These are phyloP conservation scores for Solanum infundibuliforme DNA, from an alignment of 257 asterid species.

Conservation along the genomic window DNA sequence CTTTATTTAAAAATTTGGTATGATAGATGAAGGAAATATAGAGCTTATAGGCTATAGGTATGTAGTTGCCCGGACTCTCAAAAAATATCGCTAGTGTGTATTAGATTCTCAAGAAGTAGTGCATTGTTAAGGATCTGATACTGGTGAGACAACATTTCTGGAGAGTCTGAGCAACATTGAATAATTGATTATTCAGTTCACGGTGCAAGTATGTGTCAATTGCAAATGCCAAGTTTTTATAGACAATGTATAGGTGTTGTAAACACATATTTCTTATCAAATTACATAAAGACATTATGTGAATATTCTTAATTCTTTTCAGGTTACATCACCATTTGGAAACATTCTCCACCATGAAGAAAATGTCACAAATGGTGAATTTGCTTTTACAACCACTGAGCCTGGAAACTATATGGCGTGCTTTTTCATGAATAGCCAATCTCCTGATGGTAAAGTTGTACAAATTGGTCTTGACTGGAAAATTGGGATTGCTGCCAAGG, in stretches of 20 bases:
- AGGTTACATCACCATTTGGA: slow-evolving; percentile 89
- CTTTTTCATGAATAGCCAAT: slow-evolving; percentile 32
- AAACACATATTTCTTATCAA: neutral
- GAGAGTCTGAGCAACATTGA: neutral
- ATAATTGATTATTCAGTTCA: too few species aligned
- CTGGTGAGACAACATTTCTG: neutral
- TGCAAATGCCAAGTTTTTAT: neutral
- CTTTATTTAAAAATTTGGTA: neutral
- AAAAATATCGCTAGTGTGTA: too few species aligned
- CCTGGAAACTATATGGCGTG: slow-evolving; percentile 68
- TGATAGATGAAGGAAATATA: neutral
- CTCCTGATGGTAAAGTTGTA: slow-evolving; percentile 30
- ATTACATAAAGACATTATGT: neutral
- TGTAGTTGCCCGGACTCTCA: too few species aligned
- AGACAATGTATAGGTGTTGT: neutral
- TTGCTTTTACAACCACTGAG: slow-evolving; percentile 74
- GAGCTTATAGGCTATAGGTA: neutral
- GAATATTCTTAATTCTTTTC: neutral
- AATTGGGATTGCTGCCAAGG: slow-evolving; percentile 72
- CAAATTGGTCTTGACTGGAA: slow-evolving; percentile 76
- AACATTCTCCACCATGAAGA: slow-evolving; percentile 46
- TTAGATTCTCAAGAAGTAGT: too few species aligned
- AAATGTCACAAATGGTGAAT: slow-evolving; percentile 58
- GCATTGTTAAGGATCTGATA: too few species aligned
- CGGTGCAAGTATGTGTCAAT: neutral